A percentile compares a stretch with the other conserved stretches of the same genome.
Conservation (phyloP, 257 asterid species). For the Verbascum thapsus region DNA sequence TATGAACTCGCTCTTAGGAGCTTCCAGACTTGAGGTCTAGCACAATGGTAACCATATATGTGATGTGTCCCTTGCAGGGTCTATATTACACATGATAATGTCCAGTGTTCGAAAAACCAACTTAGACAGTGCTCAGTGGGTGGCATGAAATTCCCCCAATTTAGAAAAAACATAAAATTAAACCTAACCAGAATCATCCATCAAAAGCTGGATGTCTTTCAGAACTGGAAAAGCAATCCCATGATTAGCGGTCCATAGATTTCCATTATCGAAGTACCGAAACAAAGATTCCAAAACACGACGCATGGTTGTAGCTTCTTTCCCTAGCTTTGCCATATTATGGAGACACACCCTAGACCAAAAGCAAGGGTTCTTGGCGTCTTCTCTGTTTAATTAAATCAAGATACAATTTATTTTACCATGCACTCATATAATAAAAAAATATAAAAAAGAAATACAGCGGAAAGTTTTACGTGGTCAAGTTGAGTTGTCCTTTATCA, state of each 20-base stretch:
- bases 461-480: conserved; percentile 59
- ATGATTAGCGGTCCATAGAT: conserved; percentile 64
- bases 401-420: conserved; percentile 21
- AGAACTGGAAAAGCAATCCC: conserved; percentile 91
- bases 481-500: conserved; percentile 78
- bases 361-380: conserved; percentile 70
- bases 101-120: too few species aligned
- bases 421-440: conserved; percentile 1
- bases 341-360: conserved; percentile 92
- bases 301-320: conserved; percentile 96
- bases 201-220: conserved; percentile 82
- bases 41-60: too few species aligned
- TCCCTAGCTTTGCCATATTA: conserved; percentile 95
- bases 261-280: conserved; percentile 78
- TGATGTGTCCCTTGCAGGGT: too few species aligned
- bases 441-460: conserved; percentile 24
- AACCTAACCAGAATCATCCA: conserved; percentile 82
- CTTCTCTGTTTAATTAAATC: conserved; percentile 57
- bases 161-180: conserved; percentile 9
- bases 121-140: too few species aligned
- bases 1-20: too few species aligned
- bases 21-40: too few species aligned
- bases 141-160: not conserved
- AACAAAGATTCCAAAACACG: conserved; percentile 93
- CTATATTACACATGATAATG: too few species aligned